Evolutionary conservation across 1,139 yeast species (phyloP).

Genomic region (Geotrichum armillariae): DNA sequence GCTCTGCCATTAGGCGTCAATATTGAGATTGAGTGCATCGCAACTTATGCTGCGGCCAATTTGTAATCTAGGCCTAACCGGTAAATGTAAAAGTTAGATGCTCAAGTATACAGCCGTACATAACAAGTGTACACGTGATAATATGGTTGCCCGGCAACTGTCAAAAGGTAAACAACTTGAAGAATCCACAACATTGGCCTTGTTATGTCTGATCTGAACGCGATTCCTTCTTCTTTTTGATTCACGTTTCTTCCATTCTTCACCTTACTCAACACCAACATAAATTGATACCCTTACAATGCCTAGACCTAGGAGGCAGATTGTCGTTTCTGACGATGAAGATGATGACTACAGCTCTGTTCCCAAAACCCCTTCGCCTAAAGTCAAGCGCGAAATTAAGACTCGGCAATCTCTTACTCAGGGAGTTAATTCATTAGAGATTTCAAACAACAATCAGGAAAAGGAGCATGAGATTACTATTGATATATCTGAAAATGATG

Average conservation of each 20-base stretch:
- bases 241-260: background rate
- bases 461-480: background rate
- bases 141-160: constrained; percentile 3
- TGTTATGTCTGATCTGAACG: background rate
- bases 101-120: too few relatives aligned
- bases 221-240: background rate
- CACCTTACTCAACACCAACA: background rate
- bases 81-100: too few relatives aligned
- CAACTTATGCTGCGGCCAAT: constrained; percentile 34
- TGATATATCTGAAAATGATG: background rate
- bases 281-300: constrained; percentile 7
- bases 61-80: background rate
- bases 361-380: constrained; percentile 7
- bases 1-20: constrained; percentile 81
- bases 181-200: constrained; percentile 13
- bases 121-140: constrained; percentile 5
- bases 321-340: constrained; percentile 8
- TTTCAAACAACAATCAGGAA: background rate
- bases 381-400: constrained; percentile 3
- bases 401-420: background rate
- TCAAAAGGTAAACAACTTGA: constrained; percentile 1
- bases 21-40: constrained; percentile 71
- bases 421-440: constrained; percentile 5
- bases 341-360: background rate
- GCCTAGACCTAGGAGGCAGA: constrained; percentile 9